Evolutionary conservation across 2,329 filamentous ascomycete species (phyloP).

Genomic region (Conoideocrella luteorostrata): DNA sequence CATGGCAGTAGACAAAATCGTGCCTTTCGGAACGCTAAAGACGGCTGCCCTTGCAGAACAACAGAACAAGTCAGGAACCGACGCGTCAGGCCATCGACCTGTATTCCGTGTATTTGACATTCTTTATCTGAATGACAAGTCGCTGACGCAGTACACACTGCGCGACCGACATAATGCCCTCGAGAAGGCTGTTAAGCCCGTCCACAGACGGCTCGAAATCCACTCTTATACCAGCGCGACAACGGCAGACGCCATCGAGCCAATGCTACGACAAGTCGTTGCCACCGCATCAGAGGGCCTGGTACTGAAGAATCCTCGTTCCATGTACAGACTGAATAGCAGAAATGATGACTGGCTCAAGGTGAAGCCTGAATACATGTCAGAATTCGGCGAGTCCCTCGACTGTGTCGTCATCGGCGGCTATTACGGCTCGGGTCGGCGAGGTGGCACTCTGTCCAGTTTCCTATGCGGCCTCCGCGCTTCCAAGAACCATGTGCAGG

Average conservation of each 20-base stretch:
- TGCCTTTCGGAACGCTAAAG: conserved; percentile 89
- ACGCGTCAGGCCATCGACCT: conserved; percentile 49
- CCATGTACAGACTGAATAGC: conserved; percentile 78
- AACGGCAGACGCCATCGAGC: conserved; percentile 67
- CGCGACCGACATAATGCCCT: conserved; percentile 74
- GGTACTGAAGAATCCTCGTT: conserved; percentile 88
- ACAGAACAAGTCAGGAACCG: conserved; percentile 52
- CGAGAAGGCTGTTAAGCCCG: conserved; percentile 59
- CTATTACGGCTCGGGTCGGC: conserved; percentile 81
- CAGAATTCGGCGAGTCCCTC: conserved; percentile 86
- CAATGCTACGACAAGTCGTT: conserved; percentile 72
- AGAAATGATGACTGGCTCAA: conserved; percentile 97
- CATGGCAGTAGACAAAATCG: conserved; percentile 72
- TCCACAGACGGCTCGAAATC: conserved; percentile 74
- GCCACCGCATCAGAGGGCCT: conserved; percentile 84
- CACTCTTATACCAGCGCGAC: conserved; percentile 65
- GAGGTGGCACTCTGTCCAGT: conserved; percentile 76
- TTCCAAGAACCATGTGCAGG: conserved; percentile 58
- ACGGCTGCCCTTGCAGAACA: conserved; percentile 79
- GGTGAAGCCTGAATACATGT: conserved; percentile 98
- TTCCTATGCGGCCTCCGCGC: conserved; percentile 85
- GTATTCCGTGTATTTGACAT: conserved; percentile 88
- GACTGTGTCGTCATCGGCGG: conserved; percentile 87
- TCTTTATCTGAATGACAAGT: conserved; percentile 74
- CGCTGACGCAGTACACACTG: conserved; percentile 75